phyloP scores from a whole-genome alignment of 2,329 filamentous ascomycete genomes.

The Rhynchosporium agropyri region DNA sequence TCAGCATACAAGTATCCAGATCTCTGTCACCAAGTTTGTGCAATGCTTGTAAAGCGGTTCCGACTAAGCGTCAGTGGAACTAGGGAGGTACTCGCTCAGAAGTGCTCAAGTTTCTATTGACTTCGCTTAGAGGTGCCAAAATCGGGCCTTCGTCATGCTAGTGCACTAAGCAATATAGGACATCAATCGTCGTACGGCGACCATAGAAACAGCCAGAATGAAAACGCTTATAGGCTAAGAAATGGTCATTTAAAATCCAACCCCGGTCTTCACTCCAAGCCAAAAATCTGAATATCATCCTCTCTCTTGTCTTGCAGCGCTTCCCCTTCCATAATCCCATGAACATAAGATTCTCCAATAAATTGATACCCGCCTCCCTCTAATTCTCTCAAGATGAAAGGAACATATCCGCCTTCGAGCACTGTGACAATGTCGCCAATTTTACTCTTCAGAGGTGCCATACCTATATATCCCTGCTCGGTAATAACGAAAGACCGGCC shows the following conservation, averaged over 20 bases:
- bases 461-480: conserved; percentile 7
- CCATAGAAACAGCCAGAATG: too few relatives aligned
- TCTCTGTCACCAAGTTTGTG: too few relatives aligned
- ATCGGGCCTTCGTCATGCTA: too few relatives aligned
- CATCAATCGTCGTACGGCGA: too few relatives aligned
- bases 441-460: background rate
- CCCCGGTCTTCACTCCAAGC: background rate
- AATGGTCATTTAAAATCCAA: background rate
- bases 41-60: too few relatives aligned
- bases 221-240: too few relatives aligned
- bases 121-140: too few relatives aligned
- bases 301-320: background rate
- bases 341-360: conserved; percentile 9
- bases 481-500: conserved; percentile 9
- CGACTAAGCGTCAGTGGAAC: too few relatives aligned
- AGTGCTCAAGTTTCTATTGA: too few relatives aligned
- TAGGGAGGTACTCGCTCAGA: too few relatives aligned
- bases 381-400: background rate
- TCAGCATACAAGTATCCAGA: too few relatives aligned
- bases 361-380: conserved; percentile 1
- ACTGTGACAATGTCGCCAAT: conserved; percentile 4
- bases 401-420: conserved; percentile 1
- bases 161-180: too few relatives aligned
- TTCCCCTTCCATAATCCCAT: conserved; percentile 16
- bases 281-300: conserved; percentile 1